A percentile compares a stretch with the other conserved stretches of the same genome.
phyloP scores from a whole-genome alignment of 768 basidiomycete genomes.

The Lactarius hengduanensis region DNA sequence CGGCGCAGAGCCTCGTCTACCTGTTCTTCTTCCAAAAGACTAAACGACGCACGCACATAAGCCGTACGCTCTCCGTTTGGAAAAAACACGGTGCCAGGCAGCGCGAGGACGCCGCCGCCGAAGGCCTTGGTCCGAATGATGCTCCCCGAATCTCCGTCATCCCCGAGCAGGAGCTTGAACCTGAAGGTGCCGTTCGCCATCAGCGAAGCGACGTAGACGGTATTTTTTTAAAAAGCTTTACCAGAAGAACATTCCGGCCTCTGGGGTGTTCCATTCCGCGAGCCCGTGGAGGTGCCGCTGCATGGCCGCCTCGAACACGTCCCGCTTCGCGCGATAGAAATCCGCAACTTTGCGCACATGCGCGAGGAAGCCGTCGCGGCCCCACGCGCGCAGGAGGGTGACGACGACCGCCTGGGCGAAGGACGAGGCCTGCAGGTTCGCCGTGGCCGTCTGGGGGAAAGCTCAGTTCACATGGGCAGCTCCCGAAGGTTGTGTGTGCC shows the following conservation, averaged over 20 bases:
- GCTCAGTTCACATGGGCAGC: neutral
- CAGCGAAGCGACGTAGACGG: neutral
- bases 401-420: conserved; percentile 62
- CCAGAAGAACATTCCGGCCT: conserved; percentile 92
- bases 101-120: conserved; percentile 80
- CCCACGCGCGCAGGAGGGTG: conserved; percentile 67
- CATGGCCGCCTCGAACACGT: conserved; percentile 76
- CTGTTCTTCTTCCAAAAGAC: conserved; percentile 60
- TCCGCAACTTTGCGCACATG: conserved; percentile 69
- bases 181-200: conserved; percentile 35
- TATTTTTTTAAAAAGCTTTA: conserved; percentile 36
- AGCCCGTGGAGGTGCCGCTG: conserved; percentile 73
- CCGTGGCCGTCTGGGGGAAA: conserved; percentile 52
- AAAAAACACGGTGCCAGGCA: conserved; percentile 82
- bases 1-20: conserved; percentile 72
- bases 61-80: conserved; percentile 67
- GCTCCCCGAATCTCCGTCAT: conserved; percentile 52
- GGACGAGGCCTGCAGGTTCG: conserved; percentile 65
- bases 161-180: conserved; percentile 70
- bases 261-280: conserved; percentile 68
- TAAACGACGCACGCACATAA: conserved; percentile 84
- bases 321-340: conserved; percentile 72
- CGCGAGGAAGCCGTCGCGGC: conserved; percentile 65
- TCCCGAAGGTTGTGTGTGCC: conserved; percentile 30
- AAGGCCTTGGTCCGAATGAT: conserved; percentile 75